Evolutionary conservation across 345 rosid genomes (phyloP), one percentile per base, ranked within the genome.

Genomic region (Geranium rotundifolium): DNA sequence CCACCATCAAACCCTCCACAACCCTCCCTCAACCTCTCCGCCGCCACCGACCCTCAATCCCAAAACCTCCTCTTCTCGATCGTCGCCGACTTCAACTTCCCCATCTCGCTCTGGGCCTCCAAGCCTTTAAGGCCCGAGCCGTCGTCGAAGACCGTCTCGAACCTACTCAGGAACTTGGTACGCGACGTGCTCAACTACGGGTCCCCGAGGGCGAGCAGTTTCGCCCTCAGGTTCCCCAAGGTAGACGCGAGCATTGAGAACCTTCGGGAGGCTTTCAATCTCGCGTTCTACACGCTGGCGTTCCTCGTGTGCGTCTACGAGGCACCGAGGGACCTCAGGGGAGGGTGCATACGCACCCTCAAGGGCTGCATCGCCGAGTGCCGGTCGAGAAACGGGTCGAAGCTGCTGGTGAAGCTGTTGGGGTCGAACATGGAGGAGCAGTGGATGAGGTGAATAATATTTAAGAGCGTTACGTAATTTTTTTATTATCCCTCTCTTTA

Each of bases 371-470:
- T 91, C 50, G 61, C 76, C 12, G 55, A 67, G 72, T 68, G 75
- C 63, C 76, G 65, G 8, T 67, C 74, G 59, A 79, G 88, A 60
- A 73, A 67, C 20, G 89, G 87, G 0, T 77, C 89, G 12, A 87
- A 83, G 74, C 29, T 63, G 63, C 92, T 91, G 2, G 79, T 89
- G 95, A 76, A 72, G 29, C 75, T 76, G 41, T 61, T 91, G 29
- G 96, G 96, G 19, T 77, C 92, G 2, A 91, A 89, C 60, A 69
- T 91, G 8, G 98, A 89, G 66, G 96, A 85, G 69, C 85, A 79
- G 59, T 89, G 98, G 96, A 89, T 89, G 89, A 72, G 92, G 63
- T 82, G 27, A 23, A 23, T 23, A 23, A 23, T n/a, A n/a, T n/a
- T n/a, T n/a, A n/a, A n/a, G n/a, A n/a, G n/a, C n/a, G n/a, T n/a